Percentiles rank a stretch among this genome's conserved stretches.
phyloP scores from a whole-genome alignment of 257 asterid genomes.

The Solanum virginianum region DNA sequence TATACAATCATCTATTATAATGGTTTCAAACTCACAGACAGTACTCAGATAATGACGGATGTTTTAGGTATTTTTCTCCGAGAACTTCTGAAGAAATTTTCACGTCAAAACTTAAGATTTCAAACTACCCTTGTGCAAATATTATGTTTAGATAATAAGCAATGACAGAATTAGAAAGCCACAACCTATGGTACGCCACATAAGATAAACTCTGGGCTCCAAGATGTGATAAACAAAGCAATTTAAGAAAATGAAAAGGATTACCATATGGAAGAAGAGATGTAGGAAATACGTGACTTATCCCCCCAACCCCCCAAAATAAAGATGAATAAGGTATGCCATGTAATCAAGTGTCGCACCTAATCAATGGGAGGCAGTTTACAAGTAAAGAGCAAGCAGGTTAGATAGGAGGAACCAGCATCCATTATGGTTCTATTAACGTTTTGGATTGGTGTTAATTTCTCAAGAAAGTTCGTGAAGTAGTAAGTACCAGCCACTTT shows the following conservation, averaged over 20 bases:
- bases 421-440: not conserved
- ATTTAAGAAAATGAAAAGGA: not conserved
- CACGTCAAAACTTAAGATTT: not conserved
- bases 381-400: not conserved
- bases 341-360: not conserved
- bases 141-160: not conserved
- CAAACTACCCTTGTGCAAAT: not conserved
- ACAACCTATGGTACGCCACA: not conserved
- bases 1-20: constrained; percentile 6
- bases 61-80: not conserved
- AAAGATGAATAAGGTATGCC: not conserved
- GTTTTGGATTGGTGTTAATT: not conserved
- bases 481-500: not conserved
- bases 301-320: not conserved
- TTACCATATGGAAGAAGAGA: not conserved
- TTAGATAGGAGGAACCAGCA: not conserved
- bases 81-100: not conserved
- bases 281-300: not conserved
- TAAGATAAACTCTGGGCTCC: not conserved
- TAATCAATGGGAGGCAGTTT: not conserved
- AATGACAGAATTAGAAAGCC: not conserved
- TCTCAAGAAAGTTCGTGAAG: not conserved
- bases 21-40: not conserved
- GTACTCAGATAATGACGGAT: not conserved
- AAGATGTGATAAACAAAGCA: not conserved